phyloP scores from a whole-genome alignment of 192 early-diverging fungal species.

The Linnemannia exigua region DNA sequence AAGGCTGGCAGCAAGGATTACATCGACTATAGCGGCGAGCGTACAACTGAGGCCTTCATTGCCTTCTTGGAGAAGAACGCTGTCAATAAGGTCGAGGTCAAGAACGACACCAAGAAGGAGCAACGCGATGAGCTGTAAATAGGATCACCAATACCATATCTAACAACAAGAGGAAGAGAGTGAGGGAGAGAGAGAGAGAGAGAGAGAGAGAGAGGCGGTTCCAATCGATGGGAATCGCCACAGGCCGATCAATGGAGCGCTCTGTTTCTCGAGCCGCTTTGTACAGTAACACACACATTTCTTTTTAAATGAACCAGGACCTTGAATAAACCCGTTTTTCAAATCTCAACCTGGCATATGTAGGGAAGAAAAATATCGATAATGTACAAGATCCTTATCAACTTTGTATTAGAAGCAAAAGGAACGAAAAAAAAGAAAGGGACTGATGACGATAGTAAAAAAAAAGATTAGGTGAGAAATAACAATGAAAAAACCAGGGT shows the following conservation, averaged over 20 bases:
- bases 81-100: slow-evolving; percentile 56
- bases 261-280: neutral
- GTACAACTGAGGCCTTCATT: slow-evolving; percentile 80
- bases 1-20: slow-evolving; percentile 68
- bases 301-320: too few species aligned
- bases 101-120: neutral
- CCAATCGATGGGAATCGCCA: neutral
- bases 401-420: neutral
- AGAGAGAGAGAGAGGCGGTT: neutral
- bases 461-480: neutral
- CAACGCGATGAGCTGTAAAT: slow-evolving; percentile 11
- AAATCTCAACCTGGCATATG: neutral
- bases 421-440: neutral
- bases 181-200: neutral
- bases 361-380: neutral
- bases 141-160: neutral
- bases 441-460: too few species aligned
- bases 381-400: slow-evolving; percentile 3
- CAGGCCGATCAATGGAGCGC: neutral
- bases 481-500: neutral
- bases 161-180: neutral
- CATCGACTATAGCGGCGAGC: slow-evolving; percentile 85
- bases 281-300: slow-evolving; percentile 1
- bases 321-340: neutral
- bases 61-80: slow-evolving; percentile 84